Evolutionary conservation across 345 rosid species (phyloP), one percentile per base, ranked within the genome.

Genomic region (Syzygium aqueum): DNA sequence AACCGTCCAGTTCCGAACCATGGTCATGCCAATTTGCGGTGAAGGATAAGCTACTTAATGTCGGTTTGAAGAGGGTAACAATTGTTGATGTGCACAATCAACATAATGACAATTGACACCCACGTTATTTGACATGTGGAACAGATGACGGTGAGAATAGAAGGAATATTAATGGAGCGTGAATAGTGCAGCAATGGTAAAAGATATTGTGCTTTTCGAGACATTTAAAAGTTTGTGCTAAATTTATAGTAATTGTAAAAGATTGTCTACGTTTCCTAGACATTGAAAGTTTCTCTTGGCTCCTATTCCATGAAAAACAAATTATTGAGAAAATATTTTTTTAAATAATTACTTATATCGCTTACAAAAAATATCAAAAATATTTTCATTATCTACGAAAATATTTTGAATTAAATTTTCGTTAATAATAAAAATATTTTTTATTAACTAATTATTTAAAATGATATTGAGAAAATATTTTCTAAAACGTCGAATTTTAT

Each of bases 301-400:
- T 27, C 0, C 0, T 59, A 5, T 59, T 59, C 5, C 0, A 2
- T 0, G 2, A 12, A 59, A 59, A 59, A 27, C 12, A 0, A 59
- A 59, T 5, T 0, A 27, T 59, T 51, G 27, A 3, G 5, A n/a
- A 61, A 13, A 6, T 61, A 61, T n/a, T n/a, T 51, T 61, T 13
- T 1, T 5, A 12, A n/a, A 3, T 27, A 7, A n/a, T 43, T 43
- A 1, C 46, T 43, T 6, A 1, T 43, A 51, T 61, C 6, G 8
- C 13, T 61, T 27, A 27, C 13, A 27, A 61, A 11, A 59, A 61
- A 59, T 0, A 27, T 0, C 0, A 61, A 12, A 12, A 2, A n/a
- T 13, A 61, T 61, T 61, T n/a, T 61, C 4, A n/a, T n/a, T 6
- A 5, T 13, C n/a, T 0, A 13, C 0, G 3, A 13, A 61, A 61